Base-by-base conservation (phyloP, 495 filamentous ascomycete genomes). In the Penicillium ochrochloron region DNA sequence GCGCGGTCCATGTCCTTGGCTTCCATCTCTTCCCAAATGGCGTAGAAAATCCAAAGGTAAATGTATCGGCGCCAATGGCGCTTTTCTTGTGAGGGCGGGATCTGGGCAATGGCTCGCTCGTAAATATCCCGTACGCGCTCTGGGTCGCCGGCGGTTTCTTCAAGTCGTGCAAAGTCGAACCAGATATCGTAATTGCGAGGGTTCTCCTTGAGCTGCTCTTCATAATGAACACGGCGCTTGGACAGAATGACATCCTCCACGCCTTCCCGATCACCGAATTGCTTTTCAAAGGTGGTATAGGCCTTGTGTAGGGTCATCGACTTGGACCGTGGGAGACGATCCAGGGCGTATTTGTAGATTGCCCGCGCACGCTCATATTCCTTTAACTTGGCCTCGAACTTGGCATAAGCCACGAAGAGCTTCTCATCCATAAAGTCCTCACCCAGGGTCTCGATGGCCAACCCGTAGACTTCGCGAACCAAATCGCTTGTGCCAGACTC, bases 1-100 rank as follows among this genome's bases (percentile, higher is more conserved):
- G 94, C 93, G 39, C 96, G 88, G 23, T 89, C 85, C 39, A 87
- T 73, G 68, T 98, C 93, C 66, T 90, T 89, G 27, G 86, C 85
- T 60, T 93, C 89, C 82, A 89, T 87, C 71, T 98, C 95, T 74
- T 97, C 94, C 87, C 89, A 98, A 19, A 97, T 76, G 1, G 96
- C 95, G 76, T 99, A 99, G 80, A 97, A 97, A 51, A 97, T 86
- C 91, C 94, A 99, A 4, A 99, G 85, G 75, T 97, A 99, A 64
- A 99, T 96, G 73, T 99, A 99, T 27, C 95, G 82, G 61, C 95
- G 84, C 95, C 95, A 99, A 76, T 98, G 94, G 41, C 95, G 86
- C 81, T 99, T 99, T 78, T 98, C 95, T 67, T 96, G 92, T 4
- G 92, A 96, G 11, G 95, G 95, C 17, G 95, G 95, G 11, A 98